Conservation (phyloP, 164 flowering plant genomes). For the Piper betle region DNA sequence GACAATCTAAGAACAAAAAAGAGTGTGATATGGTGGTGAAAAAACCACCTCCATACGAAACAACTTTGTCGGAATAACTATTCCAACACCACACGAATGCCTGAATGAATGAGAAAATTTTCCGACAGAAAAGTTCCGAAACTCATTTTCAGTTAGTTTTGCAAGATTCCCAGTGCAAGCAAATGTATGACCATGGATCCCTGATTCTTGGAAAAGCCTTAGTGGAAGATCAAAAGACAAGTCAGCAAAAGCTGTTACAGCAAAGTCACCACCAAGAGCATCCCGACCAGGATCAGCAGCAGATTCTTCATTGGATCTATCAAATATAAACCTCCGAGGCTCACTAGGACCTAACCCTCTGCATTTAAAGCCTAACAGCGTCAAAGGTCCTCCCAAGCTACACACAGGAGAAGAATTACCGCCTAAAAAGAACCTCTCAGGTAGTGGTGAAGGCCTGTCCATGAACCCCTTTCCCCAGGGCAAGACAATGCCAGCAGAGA, state of each 20-base stretch:
- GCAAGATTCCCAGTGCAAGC: slow-evolving; percentile 66
- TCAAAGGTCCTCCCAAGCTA: slow-evolving; percentile 56
- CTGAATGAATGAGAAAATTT: slow-evolving; percentile 55
- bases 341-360: slow-evolving; percentile 82
- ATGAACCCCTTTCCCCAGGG: slow-evolving; percentile 78
- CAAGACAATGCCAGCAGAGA: slow-evolving; percentile 56
- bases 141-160: slow-evolving; percentile 53
- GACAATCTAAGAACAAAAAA: background rate
- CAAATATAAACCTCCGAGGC: slow-evolving; percentile 35
- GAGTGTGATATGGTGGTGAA: background rate
- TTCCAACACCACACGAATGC: slow-evolving; percentile 60
- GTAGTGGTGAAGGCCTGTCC: slow-evolving; percentile 43
- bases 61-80: slow-evolving; percentile 64
- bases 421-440: slow-evolving; percentile 83
- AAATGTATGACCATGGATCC: slow-evolving; percentile 84
- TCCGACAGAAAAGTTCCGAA: slow-evolving; percentile 33
- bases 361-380: slow-evolving; percentile 64
- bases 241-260: slow-evolving; percentile 80
- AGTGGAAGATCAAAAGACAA: slow-evolving; percentile 81
- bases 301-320: slow-evolving; percentile 22
- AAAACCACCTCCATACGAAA: slow-evolving; percentile 86
- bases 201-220: slow-evolving; percentile 57
- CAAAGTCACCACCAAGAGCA: slow-evolving; percentile 83
- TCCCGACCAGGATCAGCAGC: slow-evolving; percentile 37
- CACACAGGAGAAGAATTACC: slow-evolving; percentile 82